Percentiles rank a stretch among this genome's conserved stretches.
Evolutionary conservation across 345 rosid genomes (phyloP).

Genomic region (Corchorus olitorius): DNA sequence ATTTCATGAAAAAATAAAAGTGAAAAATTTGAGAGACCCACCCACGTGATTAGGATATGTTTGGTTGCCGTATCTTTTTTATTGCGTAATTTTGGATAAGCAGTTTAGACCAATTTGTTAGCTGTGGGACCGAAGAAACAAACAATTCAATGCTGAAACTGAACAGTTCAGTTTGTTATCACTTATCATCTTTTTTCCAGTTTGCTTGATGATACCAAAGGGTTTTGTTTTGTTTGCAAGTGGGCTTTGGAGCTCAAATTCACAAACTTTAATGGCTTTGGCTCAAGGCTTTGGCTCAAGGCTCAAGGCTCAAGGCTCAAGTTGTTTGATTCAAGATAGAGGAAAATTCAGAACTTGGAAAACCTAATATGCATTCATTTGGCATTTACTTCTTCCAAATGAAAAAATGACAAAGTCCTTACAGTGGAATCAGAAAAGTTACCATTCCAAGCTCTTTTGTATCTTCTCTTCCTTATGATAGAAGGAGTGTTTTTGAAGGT

Average conservation of each 20-base stretch:
- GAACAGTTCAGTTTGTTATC: background rate
- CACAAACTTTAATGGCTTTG: too few relatives aligned
- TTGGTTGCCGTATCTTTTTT: background rate
- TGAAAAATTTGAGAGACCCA: background rate
- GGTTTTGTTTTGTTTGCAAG: too few relatives aligned
- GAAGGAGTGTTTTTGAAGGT: constrained; percentile 46
- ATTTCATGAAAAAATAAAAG: background rate
- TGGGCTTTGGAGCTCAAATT: too few relatives aligned
- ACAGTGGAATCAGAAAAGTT: constrained; percentile 3
- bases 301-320: too few relatives aligned
- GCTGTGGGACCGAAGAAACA: background rate
- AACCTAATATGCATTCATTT: background rate
- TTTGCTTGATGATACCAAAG: too few relatives aligned
- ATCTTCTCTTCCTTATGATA: constrained; percentile 43
- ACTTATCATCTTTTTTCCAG: too few relatives aligned
- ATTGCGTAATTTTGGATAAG: background rate
- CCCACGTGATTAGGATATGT: too few relatives aligned
- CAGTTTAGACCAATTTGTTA: background rate
- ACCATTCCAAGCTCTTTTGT: background rate
- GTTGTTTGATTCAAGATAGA: too few relatives aligned
- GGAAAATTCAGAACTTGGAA: background rate
- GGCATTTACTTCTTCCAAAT: background rate
- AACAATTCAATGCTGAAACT: background rate
- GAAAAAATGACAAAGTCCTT: constrained; percentile 6
- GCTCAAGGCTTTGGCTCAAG: too few relatives aligned